These are phyloP conservation scores for Pseudocercospora crystallina DNA, from an alignment of 2,329 filamentous ascomycete species.

Conservation along the genomic window DNA sequence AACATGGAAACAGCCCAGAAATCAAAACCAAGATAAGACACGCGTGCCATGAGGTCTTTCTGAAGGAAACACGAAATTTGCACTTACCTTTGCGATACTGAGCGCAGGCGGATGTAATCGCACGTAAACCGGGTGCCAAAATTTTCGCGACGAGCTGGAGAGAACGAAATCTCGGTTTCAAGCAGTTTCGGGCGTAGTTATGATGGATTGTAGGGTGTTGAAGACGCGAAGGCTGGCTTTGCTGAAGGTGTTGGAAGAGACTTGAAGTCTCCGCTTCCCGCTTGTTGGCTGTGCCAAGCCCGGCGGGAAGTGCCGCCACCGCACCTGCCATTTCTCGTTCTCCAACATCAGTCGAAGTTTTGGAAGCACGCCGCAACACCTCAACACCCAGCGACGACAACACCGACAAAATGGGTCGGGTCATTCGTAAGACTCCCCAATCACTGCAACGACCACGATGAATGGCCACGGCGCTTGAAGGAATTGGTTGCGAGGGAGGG, in stretches of 20 bases:
- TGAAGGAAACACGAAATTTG: conserved; percentile 9
- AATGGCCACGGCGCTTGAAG: no score
- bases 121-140: neutral
- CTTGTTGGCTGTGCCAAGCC: neutral
- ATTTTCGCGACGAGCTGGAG: neutral
- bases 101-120: neutral
- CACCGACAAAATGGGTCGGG: conserved; percentile 15
- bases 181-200: neutral
- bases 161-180: neutral
- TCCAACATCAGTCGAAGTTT: no score
- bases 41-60: conserved; percentile 3
- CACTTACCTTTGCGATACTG: conserved; percentile 7
- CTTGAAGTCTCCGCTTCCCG: neutral
- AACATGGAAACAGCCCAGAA: neutral
- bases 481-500: no score
- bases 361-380: no score
- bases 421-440: conserved; percentile 15
- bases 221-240: neutral
- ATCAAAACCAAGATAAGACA: neutral
- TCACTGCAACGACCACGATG: neutral
- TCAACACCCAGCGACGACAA: conserved; percentile 16
- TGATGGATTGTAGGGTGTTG: neutral
- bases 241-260: no score
- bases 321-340: no score
- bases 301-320: neutral